Evolutionary conservation across 208 protist species (phyloP).

Genomic region (Wallacemonas sp.): DNA sequence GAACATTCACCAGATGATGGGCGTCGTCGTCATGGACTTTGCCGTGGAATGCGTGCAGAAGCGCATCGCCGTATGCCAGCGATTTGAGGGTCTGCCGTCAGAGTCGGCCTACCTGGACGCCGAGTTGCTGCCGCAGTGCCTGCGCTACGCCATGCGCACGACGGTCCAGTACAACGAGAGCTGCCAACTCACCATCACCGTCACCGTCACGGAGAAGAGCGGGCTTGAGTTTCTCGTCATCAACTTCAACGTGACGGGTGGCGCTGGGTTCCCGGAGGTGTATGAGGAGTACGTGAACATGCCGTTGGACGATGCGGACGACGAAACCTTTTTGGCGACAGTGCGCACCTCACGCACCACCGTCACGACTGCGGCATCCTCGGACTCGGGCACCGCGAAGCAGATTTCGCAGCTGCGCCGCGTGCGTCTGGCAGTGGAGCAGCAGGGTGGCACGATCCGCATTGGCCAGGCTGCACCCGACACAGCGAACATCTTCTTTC

Average conservation of each 20-base stretch:
- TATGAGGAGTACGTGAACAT: constrained; percentile 45
- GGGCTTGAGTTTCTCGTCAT: constrained; percentile 83
- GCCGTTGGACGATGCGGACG: constrained; percentile 11
- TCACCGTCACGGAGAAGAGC: constrained; percentile 65
- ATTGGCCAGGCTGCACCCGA: constrained; percentile 37
- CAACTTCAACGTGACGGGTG: constrained; percentile 69
- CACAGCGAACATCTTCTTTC: constrained; percentile 56
- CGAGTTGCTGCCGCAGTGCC: constrained; percentile 67
- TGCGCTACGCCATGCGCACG: constrained; percentile 71
- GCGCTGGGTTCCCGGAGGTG: constrained; percentile 49
- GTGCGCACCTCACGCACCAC: constrained; percentile 9
- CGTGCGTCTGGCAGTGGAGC: constrained; percentile 62
- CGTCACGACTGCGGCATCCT: not conserved
- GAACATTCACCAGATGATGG: constrained; percentile 82
- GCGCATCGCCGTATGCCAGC: constrained; percentile 60
- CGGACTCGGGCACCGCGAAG: not conserved
- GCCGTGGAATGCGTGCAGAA: constrained; percentile 66
- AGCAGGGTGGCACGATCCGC: constrained; percentile 79
- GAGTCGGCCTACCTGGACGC: constrained; percentile 75
- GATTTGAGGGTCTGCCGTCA: constrained; percentile 61
- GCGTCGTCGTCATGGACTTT: constrained; percentile 84
- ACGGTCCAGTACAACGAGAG: constrained; percentile 34
- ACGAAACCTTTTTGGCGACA: constrained; percentile 14
- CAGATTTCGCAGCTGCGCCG: constrained; percentile 34
- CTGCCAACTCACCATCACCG: constrained; percentile 56